A percentile compares a stretch with the other conserved stretches of the same genome.
phyloP scores from a whole-genome alignment of 495 filamentous ascomycete species.

The Neurospora sp. region DNA sequence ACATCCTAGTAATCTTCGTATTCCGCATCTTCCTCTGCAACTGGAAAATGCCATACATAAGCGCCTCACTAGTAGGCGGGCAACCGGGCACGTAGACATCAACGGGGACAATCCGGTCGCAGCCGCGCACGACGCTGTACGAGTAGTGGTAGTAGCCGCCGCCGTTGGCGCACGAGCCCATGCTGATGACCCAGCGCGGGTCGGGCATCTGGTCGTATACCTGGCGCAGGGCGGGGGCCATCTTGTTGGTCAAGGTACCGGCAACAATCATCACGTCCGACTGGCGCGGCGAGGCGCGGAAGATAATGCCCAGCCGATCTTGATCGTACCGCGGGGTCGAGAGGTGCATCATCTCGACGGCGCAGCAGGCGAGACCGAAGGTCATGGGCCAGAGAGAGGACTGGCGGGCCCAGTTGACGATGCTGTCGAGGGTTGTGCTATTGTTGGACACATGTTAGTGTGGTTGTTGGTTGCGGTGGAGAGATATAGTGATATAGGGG shows the following conservation, averaged over 20 bases:
- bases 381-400: constrained; percentile 96
- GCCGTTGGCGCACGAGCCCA: constrained; percentile 88
- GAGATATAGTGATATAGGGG: not conserved
- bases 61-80: constrained; percentile 78
- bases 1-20: constrained; percentile 62
- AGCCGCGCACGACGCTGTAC: constrained; percentile 79
- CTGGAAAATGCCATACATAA: constrained; percentile 83
- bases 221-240: constrained; percentile 88
- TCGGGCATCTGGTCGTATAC: constrained; percentile 99
- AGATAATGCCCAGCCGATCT: constrained; percentile 92
- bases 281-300: constrained; percentile 89
- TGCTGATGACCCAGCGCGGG: constrained; percentile 82
- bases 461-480: not conserved
- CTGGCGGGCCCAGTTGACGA: constrained; percentile 92
- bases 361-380: constrained; percentile 93
- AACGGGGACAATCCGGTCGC: constrained; percentile 83
- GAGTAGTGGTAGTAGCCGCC: constrained; percentile 93
- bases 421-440: constrained; percentile 83
- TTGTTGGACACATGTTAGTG: constrained; percentile 4
- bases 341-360: constrained; percentile 97
- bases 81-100: constrained; percentile 91
- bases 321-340: constrained; percentile 95
- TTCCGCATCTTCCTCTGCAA: constrained; percentile 81
- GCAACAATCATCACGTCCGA: constrained; percentile 98
- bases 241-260: constrained; percentile 94